These are phyloP conservation scores for Venustampulla echinocandica DNA, from an alignment of 495 filamentous ascomycete species.

Conservation along the genomic window DNA sequence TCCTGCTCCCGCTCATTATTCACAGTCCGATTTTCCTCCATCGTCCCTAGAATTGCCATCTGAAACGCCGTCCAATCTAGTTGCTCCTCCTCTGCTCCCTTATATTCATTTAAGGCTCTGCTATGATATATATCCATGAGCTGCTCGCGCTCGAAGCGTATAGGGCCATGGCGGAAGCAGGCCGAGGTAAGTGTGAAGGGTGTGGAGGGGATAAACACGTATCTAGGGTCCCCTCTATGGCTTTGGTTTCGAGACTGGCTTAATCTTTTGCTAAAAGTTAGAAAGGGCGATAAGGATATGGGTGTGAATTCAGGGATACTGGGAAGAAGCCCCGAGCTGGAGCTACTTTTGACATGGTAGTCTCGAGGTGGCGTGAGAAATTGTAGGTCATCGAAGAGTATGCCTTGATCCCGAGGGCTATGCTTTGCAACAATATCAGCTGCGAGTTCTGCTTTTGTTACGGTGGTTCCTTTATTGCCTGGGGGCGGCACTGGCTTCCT, in stretches of 20 bases:
- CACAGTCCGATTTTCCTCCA: slow-evolving; percentile 10
- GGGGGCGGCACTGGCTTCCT: no score
- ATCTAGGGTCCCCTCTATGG: no score
- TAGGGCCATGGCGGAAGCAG: slow-evolving; percentile 38
- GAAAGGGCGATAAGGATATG: slow-evolving; percentile 25
- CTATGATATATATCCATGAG: slow-evolving; percentile 6
- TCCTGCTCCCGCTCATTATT: slow-evolving; percentile 26
- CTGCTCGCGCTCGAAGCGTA: slow-evolving; percentile 27
- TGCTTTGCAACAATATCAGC: no score
- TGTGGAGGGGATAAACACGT: no score
- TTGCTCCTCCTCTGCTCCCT: slow-evolving; percentile 5
- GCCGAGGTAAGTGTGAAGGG: slow-evolving; percentile 34
- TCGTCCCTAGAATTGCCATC: slow-evolving; percentile 43
- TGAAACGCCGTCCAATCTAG: slow-evolving; percentile 51
- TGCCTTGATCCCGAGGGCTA: no score
- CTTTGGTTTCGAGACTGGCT: no score
- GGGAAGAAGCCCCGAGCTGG: slow-evolving; percentile 24
- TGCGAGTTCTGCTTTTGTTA: no score
- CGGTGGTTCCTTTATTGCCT: no score
- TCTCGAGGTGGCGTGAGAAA: slow-evolving; percentile 26
- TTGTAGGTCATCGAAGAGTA: slow-evolving; percentile 18
- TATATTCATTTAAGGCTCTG: not conserved
- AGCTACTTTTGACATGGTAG: slow-evolving; percentile 10
- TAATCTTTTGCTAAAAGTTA: no score
- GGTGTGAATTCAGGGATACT: slow-evolving; percentile 33